Evolutionary conservation across 1,139 yeast species (phyloP).

Genomic region (Maudiozyma humilis): DNA sequence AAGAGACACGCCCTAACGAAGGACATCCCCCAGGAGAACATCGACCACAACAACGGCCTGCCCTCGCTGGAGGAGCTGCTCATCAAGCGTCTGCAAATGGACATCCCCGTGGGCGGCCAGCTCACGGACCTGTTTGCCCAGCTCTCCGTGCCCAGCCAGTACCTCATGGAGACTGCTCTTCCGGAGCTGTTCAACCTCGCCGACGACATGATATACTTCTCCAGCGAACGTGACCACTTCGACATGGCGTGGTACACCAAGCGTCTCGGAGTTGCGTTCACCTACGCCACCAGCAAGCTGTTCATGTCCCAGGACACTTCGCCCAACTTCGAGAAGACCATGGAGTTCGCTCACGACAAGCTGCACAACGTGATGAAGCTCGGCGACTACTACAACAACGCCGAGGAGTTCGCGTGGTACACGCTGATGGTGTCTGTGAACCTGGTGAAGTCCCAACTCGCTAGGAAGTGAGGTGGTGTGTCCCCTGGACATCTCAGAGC

Average conservation of each 20-base stretch:
- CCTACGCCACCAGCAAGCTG: slow-evolving; percentile 66
- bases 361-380: slow-evolving; percentile 45
- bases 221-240: slow-evolving; percentile 66
- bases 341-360: slow-evolving; percentile 55
- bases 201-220: slow-evolving; percentile 74
- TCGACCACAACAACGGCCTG: slow-evolving; percentile 22
- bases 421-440: slow-evolving; percentile 60
- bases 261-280: slow-evolving; percentile 57
- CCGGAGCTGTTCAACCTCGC: slow-evolving; percentile 66
- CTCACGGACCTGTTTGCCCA: slow-evolving; percentile 33
- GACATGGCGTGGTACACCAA: slow-evolving; percentile 94
- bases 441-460: slow-evolving; percentile 59
- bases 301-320: slow-evolving; percentile 78
- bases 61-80: slow-evolving; percentile 41
- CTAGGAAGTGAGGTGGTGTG: slow-evolving; percentile 43
- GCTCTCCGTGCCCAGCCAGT: slow-evolving; percentile 31
- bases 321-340: slow-evolving; percentile 45
- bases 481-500: neutral
- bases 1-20: slow-evolving; percentile 41
- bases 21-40: slow-evolving; percentile 19
- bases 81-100: slow-evolving; percentile 53
- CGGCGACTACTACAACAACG: slow-evolving; percentile 53
- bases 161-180: slow-evolving; percentile 31
- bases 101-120: slow-evolving; percentile 45
- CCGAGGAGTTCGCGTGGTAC: slow-evolving; percentile 70